Percentiles rank a stretch among this genome's conserved stretches.
These are phyloP conservation scores for Sanghuangporus baumii DNA, from an alignment of 1,284 basidiomycete genomes.

Conservation along the genomic window DNA sequence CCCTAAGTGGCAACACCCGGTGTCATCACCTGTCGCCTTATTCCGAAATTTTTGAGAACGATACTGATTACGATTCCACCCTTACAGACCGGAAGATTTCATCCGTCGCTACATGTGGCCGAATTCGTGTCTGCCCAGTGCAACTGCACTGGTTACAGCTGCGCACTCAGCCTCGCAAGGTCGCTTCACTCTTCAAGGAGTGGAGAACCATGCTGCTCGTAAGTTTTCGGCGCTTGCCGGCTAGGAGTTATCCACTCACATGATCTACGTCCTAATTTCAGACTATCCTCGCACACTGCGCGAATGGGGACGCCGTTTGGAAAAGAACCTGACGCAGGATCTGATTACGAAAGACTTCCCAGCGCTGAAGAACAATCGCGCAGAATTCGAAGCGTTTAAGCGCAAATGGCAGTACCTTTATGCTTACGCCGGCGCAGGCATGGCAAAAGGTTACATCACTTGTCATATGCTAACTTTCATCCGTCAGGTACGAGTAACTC, in stretches of 20 bases:
- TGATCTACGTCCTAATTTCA: slow-evolving; percentile 11
- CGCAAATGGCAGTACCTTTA: slow-evolving; percentile 29
- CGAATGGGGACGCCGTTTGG: slow-evolving; percentile 36
- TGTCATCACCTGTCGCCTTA: not conserved
- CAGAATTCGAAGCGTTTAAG: slow-evolving; percentile 23
- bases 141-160: slow-evolving; percentile 65
- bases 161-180: slow-evolving; percentile 62
- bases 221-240: slow-evolving; percentile 3
- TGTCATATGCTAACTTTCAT: slow-evolving; percentile 24
- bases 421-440: slow-evolving; percentile 27
- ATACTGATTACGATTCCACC: not conserved
- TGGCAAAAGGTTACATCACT: slow-evolving; percentile 24
- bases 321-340: slow-evolving; percentile 22
- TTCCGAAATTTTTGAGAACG: not conserved
- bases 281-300: slow-evolving; percentile 46
- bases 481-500: slow-evolving; percentile 18
- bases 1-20: not conserved
- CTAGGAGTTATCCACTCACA: not conserved
- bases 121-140: slow-evolving; percentile 81
- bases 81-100: slow-evolving; percentile 48
- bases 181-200: slow-evolving; percentile 77
- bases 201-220: slow-evolving; percentile 71
- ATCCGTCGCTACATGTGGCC: slow-evolving; percentile 93
- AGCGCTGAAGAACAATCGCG: slow-evolving; percentile 16
- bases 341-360: slow-evolving; percentile 19